These are phyloP conservation scores for Chlorella sp. DNA, from an alignment of 139 green algal genomes.

Conservation along the genomic window DNA sequence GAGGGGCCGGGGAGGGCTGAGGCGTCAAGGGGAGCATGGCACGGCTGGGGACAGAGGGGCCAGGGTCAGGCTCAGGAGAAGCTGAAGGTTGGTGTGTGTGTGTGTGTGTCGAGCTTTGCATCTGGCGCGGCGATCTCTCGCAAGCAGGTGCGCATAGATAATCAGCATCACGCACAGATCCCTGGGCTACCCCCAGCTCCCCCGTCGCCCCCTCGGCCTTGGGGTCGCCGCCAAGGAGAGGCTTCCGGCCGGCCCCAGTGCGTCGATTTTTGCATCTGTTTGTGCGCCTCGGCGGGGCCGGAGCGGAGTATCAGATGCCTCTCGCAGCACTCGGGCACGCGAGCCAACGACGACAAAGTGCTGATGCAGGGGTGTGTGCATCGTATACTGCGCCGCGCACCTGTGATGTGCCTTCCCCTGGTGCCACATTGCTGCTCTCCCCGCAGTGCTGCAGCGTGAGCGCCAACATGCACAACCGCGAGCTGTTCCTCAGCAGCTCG, in stretches of 20 bases:
- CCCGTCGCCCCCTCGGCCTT: no score
- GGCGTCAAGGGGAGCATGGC: not conserved
- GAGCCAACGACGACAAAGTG: not conserved
- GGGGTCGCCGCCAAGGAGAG: no score
- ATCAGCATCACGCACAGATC: no score
- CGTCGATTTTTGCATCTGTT: not conserved
- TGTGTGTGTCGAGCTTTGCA: no score
- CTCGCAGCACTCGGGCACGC: not conserved
- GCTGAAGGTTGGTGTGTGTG: no score
- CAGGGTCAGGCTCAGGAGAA: not conserved
- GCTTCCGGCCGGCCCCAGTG: no score
- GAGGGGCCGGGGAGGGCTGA: not conserved
- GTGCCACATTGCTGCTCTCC: not conserved
- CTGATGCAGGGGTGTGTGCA: not conserved
- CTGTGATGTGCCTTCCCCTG: no score
- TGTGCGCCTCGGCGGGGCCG: not conserved
- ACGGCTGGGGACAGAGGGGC: not conserved
- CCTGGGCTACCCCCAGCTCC: no score
- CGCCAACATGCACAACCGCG: constrained; percentile 82
- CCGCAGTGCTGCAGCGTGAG: constrained; percentile 61
- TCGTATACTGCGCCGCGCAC: no score
- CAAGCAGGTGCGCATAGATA: no score
- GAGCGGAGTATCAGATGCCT: not conserved
- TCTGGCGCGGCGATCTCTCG: no score
- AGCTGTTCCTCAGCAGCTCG: constrained; percentile 81